Evolutionary conservation across 495 filamentous ascomycete genomes (phyloP).

Genomic region (Aspergillus asperescens): DNA sequence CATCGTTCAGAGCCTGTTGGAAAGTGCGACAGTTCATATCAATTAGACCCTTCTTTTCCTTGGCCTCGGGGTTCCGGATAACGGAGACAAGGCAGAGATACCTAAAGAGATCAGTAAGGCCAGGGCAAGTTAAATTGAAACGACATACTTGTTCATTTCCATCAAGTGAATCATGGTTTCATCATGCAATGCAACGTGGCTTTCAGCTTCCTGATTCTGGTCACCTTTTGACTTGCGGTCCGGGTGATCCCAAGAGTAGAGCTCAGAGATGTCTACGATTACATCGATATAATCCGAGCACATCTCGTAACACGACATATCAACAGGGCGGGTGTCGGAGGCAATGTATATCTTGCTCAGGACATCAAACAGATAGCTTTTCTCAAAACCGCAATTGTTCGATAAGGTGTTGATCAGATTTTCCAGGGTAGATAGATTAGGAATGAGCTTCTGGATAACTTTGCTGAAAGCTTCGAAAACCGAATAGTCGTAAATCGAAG

Average conservation of each 20-base stretch:
- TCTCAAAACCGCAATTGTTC: slow-evolving; percentile 88
- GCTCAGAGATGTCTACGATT: slow-evolving; percentile 90
- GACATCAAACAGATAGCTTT: slow-evolving; percentile 95
- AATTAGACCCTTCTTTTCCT: slow-evolving; percentile 53
- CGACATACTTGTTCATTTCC: slow-evolving; percentile 79
- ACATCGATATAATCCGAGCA: slow-evolving; percentile 98
- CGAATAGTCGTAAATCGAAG: slow-evolving; percentile 94
- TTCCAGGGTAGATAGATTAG: slow-evolving; percentile 85
- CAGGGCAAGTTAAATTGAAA: neutral
- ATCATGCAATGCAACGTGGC: slow-evolving; percentile 69
- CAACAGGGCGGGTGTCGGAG: slow-evolving; percentile 85
- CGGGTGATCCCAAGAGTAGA: slow-evolving; percentile 72
- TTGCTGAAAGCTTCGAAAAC: slow-evolving; percentile 98
- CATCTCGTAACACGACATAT: slow-evolving; percentile 92
- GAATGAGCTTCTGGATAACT: slow-evolving; percentile 95
- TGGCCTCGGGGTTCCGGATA: slow-evolving; percentile 58
- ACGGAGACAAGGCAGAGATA: slow-evolving; percentile 69
- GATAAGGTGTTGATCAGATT: slow-evolving; percentile 84
- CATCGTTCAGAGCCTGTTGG: slow-evolving; percentile 53
- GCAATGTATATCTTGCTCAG: slow-evolving; percentile 98
- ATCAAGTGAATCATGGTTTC: slow-evolving; percentile 80
- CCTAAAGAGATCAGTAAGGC: slow-evolving; percentile 22
- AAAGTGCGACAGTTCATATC: slow-evolving; percentile 60
- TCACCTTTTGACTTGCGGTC: slow-evolving; percentile 57
- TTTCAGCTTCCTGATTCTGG: slow-evolving; percentile 71